Base-by-base conservation (phyloP, 352 stramenopile genomes). In the Pythium apleroticum region DNA sequence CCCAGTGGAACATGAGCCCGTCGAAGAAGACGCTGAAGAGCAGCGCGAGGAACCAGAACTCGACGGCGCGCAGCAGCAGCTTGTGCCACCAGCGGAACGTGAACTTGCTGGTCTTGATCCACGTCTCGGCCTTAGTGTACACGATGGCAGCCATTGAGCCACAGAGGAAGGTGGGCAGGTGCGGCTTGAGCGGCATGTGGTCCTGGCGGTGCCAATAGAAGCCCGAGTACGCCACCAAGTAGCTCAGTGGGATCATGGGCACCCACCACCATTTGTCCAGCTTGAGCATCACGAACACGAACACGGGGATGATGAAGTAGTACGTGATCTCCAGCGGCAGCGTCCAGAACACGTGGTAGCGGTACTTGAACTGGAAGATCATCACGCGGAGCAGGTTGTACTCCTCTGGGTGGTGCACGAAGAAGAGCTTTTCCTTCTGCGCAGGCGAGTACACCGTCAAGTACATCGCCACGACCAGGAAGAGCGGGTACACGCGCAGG, bases 401-500 rank as follows among this genome's bases (percentile, higher is more conserved):
- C 6, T 39, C 33, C 33, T 39, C 33, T 15, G 33, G 33, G 33
- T 39, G 7, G 33, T 15, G 33, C 33, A 39, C 33, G 33, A 39
- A 39, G 33, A 39, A 84, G 49, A 59, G 71, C 8, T 73, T 70
- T 30, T 39, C 33, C 11, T 39, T 39, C 33, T 39, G 33, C 3
- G 33, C 5, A 9, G 33, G 33, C 33, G 33, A 39, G 33, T 39
- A 39, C 33, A 39, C 33, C 2, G 78, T 59, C 25, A 66, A 17
- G 0, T 75, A 50, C 4, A 66, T 52, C 64, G 11, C 63, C 7
- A 52, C 57, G 1, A 74, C 15, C n/a, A 81, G 73, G 43, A 81
- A 86, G 0, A 86, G 52, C 31, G 77, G 77, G 43, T 86, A 86
- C 9, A 86, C 77, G 20, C 77, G 75, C 17, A 73, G 75, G 54